Percentiles rank a stretch among this genome's conserved stretches.
These are phyloP conservation scores for Elsinoe ampelina DNA, from an alignment of 2,329 filamentous ascomycete species.

Conservation along the genomic window DNA sequence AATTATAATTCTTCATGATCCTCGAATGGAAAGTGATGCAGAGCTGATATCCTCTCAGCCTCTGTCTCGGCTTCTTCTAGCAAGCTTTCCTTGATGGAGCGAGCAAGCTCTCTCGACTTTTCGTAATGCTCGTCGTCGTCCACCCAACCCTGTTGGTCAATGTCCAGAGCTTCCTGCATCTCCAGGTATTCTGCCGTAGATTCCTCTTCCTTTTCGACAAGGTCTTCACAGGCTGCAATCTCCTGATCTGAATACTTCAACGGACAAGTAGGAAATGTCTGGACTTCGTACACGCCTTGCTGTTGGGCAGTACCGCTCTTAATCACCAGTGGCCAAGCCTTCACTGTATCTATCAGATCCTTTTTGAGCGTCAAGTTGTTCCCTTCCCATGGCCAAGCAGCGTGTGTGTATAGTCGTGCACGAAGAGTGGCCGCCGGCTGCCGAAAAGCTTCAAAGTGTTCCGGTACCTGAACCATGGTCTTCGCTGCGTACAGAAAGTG, in stretches of 20 bases:
- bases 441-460: slow-evolving; percentile 13
- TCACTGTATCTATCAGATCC: slow-evolving; percentile 17
- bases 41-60: slow-evolving; percentile 2
- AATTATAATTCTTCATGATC: not conserved
- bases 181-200: not conserved
- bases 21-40: slow-evolving; percentile 3
- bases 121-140: slow-evolving; percentile 21
- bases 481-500: slow-evolving; percentile 13
- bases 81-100: slow-evolving; percentile 22
- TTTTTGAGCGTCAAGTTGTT: slow-evolving; percentile 21
- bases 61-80: slow-evolving; percentile 13
- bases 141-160: slow-evolving; percentile 20
- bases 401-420: slow-evolving; percentile 13
- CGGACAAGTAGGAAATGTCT: not conserved
- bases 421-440: slow-evolving; percentile 12
- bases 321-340: slow-evolving; percentile 12
- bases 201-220: not conserved
- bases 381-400: slow-evolving; percentile 17
- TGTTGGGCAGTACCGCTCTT: not conserved
- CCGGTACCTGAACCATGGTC: slow-evolving; percentile 5
- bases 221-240: not conserved
- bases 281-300: not conserved
- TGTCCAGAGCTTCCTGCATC: not conserved
- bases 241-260: not conserved
- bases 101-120: slow-evolving; percentile 15